phyloP scores from a whole-genome alignment of 2,329 filamentous ascomycete genomes.

The Hypoxylon sp. region DNA sequence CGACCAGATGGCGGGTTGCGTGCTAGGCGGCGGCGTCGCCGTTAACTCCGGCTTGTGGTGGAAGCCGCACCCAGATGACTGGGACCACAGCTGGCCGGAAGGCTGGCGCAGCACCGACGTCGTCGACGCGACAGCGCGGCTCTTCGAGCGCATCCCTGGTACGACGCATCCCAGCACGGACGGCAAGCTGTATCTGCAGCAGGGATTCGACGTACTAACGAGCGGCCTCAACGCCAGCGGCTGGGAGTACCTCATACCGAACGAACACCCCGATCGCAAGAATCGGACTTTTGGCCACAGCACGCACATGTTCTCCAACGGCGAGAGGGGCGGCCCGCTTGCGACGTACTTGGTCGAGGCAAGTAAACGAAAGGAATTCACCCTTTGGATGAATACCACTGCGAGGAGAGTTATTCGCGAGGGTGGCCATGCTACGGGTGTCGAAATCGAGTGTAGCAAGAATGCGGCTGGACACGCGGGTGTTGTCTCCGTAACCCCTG shows the following conservation, averaged over 20 bases:
- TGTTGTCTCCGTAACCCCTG: constrained; percentile 70
- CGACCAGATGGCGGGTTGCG: constrained; percentile 78
- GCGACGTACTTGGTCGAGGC: constrained; percentile 78
- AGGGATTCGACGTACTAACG: constrained; percentile 75
- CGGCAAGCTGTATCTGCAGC: constrained; percentile 74
- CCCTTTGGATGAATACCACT: constrained; percentile 74
- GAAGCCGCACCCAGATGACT: constrained; percentile 74
- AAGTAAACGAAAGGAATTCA: constrained; percentile 72
- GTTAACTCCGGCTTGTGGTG: constrained; percentile 79
- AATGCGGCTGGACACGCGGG: constrained; percentile 67
- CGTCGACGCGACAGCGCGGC: constrained; percentile 69
- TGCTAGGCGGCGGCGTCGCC: constrained; percentile 75
- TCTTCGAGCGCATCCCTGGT: constrained; percentile 78
- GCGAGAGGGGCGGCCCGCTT: constrained; percentile 77
- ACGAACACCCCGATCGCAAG: constrained; percentile 72
- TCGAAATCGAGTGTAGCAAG: constrained; percentile 72
- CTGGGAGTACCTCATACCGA: constrained; percentile 74
- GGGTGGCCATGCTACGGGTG: constrained; percentile 73
- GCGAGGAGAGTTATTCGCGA: constrained; percentile 74
- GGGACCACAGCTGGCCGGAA: constrained; percentile 78
- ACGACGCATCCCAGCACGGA: constrained; percentile 76
- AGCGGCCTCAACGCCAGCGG: constrained; percentile 71
- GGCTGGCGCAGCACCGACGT: constrained; percentile 79
- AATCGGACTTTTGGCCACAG: constrained; percentile 74
- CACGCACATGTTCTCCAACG: constrained; percentile 76